Conservation (phyloP, 2,329 filamentous ascomycete genomes). For the Aspergillus terreus region DNA sequence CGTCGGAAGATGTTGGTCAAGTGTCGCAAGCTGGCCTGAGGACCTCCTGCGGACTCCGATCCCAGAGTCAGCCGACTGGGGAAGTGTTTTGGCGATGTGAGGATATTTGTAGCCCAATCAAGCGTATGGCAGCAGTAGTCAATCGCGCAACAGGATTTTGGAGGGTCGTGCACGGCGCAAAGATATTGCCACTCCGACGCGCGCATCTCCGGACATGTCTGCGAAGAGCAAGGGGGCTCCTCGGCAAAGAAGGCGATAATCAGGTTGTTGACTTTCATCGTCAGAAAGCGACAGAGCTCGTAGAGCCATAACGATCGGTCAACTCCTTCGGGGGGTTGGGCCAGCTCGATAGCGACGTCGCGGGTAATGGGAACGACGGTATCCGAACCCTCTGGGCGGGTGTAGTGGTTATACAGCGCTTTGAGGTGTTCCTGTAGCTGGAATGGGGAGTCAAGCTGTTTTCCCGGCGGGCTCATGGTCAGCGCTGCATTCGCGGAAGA, state of each 20-base stretch:
- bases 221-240: conserved; percentile 78
- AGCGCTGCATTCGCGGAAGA: conserved; percentile 4
- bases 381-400: conserved; percentile 55
- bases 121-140: conserved; percentile 99
- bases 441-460: conserved; percentile 90
- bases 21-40: conserved; percentile 54
- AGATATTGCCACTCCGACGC: conserved; percentile 99
- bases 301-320: conserved; percentile 94
- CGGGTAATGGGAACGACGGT: conserved; percentile 70
- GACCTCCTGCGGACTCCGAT: conserved; percentile 39
- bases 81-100: conserved; percentile 93
- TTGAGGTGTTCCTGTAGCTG: conserved; percentile 97
- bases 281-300: conserved; percentile 93
- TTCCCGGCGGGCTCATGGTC: conserved; percentile 7
- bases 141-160: conserved; percentile 95
- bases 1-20: conserved; percentile 92
- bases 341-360: conserved; percentile 69
- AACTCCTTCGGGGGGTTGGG: conserved; percentile 74
- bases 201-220: conserved; percentile 96
- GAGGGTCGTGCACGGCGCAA: conserved; percentile 93
- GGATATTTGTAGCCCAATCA: conserved; percentile 92
- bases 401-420: conserved; percentile 81
- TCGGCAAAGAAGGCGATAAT: conserved; percentile 93
- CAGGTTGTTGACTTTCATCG: conserved; percentile 87
- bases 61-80: conserved; percentile 72